A percentile compares a stretch with the other conserved stretches of the same genome.
Conservation (phyloP, 1,284 basidiomycete genomes). For the Sparassis latifolia region DNA sequence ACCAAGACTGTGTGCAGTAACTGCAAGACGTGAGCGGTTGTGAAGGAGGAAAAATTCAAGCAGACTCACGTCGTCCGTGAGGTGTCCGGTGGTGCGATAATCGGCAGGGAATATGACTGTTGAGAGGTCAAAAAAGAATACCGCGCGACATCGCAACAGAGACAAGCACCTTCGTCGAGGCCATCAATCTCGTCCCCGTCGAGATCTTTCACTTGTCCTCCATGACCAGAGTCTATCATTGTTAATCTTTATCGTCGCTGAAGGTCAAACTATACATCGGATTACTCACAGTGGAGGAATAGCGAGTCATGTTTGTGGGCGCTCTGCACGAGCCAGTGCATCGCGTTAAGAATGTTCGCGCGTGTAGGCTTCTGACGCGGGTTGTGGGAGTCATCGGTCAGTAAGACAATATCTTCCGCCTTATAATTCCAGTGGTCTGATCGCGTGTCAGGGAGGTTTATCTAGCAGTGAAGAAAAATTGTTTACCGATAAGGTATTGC, state of each 20-base stretch:
- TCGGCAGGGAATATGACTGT: conserved; percentile 62
- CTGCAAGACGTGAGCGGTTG: conserved; percentile 26
- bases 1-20: conserved; percentile 59
- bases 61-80: conserved; percentile 69
- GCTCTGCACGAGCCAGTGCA: conserved; percentile 81
- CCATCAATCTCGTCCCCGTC: conserved; percentile 67
- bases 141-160: background rate
- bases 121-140: background rate
- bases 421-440: conserved; percentile 59
- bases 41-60: background rate
- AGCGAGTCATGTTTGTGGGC: conserved; percentile 76
- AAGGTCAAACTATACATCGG: background rate
- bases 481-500: conserved; percentile 59
- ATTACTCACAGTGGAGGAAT: conserved; percentile 78
- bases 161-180: conserved; percentile 48
- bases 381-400: conserved; percentile 68
- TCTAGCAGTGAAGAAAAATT: background rate
- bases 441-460: background rate
- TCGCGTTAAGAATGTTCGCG: conserved; percentile 76
- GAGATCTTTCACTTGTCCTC: conserved; percentile 68
- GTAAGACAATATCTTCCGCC: conserved; percentile 66
- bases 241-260: background rate
- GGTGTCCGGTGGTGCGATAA: conserved; percentile 59
- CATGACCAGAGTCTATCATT: conserved; percentile 74
- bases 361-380: conserved; percentile 64